These are phyloP conservation scores for Rhododendron mucronatum DNA, from an alignment of 148 eudicot genomes.

Conservation along the genomic window DNA sequence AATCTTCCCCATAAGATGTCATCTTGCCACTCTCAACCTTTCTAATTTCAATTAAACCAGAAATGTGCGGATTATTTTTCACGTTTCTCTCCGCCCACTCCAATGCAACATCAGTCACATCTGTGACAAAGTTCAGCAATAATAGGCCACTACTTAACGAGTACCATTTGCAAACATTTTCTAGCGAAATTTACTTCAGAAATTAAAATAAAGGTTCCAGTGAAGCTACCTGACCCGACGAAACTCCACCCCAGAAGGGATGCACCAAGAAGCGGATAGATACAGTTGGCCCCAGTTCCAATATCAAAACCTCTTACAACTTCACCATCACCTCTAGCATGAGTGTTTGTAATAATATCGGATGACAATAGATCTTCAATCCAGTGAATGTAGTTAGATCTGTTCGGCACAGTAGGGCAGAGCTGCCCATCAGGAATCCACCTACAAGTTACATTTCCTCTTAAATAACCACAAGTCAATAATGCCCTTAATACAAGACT, in stretches of 20 bases:
- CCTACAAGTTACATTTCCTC: slow-evolving; percentile 32
- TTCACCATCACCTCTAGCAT: slow-evolving; percentile 25
- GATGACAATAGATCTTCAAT: slow-evolving; percentile 84
- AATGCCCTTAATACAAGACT: background rate
- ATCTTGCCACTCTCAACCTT: slow-evolving; percentile 32
- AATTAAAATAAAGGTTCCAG: background rate
- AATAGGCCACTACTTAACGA: background rate
- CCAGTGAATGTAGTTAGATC: slow-evolving; percentile 97
- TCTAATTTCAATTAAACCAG: slow-evolving; percentile 72
- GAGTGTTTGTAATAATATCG: slow-evolving; percentile 44
- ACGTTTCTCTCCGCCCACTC: slow-evolving; percentile 92
- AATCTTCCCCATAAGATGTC: slow-evolving; percentile 14
- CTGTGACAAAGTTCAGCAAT: slow-evolving; percentile 35
- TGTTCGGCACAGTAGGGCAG: slow-evolving; percentile 95
- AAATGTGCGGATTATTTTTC: slow-evolving; percentile 66
- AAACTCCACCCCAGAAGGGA: slow-evolving; percentile 85
- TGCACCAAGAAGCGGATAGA: slow-evolving; percentile 96
- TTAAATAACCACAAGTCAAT: background rate
- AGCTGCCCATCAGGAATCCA: slow-evolving; percentile 99
- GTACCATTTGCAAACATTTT: background rate
- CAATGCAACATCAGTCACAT: slow-evolving; percentile 75
- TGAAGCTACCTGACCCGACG: slow-evolving; percentile 72
- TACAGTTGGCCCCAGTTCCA: slow-evolving; percentile 95
- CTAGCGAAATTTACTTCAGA: background rate
- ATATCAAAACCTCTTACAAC: slow-evolving; percentile 79